These are phyloP conservation scores for Psilocybe subaeruginosa DNA, from an alignment of 768 basidiomycete genomes.

Conservation along the genomic window DNA sequence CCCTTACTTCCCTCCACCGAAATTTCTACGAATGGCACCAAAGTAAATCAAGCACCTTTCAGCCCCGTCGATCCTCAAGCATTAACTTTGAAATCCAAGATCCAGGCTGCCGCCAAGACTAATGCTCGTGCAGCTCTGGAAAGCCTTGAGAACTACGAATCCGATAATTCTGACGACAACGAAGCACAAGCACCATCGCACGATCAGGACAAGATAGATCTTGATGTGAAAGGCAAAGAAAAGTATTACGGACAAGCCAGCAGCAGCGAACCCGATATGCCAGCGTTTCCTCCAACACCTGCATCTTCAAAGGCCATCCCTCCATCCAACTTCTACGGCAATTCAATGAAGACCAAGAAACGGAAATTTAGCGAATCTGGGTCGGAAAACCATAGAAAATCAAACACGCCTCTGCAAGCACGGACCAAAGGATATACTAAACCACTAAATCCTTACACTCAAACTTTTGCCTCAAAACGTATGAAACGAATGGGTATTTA, in stretches of 20 bases:
- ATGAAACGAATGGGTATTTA: conserved; percentile 25
- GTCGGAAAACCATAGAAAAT: conserved; percentile 10
- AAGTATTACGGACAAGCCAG: not conserved
- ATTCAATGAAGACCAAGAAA: conserved; percentile 36
- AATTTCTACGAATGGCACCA: conserved; percentile 24
- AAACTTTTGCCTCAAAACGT: conserved; percentile 21
- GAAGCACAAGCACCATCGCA: conserved; percentile 1
- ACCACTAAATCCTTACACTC: conserved; percentile 22
- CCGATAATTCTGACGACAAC: conserved; percentile 22
- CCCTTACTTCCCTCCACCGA: conserved; percentile 60
- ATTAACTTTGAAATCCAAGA: conserved; percentile 32
- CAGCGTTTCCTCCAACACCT: conserved; percentile 32
- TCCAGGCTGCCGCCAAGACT: conserved; percentile 22
- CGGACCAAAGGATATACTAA: conserved; percentile 24
- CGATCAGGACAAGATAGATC: conserved; percentile 14
- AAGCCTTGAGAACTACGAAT: conserved; percentile 31
- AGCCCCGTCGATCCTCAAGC: conserved; percentile 34
- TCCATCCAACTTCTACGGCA: conserved; percentile 30
- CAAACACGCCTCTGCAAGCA: conserved; percentile 18
- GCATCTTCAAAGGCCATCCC: conserved; percentile 27
- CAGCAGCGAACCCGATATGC: conserved; percentile 1
- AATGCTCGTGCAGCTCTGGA: conserved; percentile 27
- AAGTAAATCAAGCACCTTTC: conserved; percentile 23
- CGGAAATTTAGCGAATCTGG: conserved; percentile 28
- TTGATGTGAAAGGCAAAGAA: conserved; percentile 19